Base-by-base conservation (phyloP, 768 basidiomycete genomes). In the Rhodosporidiobolus odoratus region DNA sequence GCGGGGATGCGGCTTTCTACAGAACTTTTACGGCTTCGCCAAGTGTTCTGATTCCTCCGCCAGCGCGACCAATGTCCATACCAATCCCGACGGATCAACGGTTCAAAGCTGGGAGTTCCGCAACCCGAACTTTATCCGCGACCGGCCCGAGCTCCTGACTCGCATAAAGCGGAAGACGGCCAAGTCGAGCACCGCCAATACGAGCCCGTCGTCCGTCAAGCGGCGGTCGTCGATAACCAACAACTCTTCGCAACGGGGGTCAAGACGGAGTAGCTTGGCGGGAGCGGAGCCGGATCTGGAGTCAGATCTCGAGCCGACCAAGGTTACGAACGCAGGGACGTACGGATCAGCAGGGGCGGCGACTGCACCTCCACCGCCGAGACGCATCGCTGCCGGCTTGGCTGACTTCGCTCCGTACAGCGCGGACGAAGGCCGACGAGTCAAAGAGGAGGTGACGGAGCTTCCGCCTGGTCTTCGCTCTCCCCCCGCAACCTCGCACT, bases 141-240 rank as follows among this genome's bases (percentile, higher is more conserved):
- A 84, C 19, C 82, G 83, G 57, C 83, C 84, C 50, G 85, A 84
- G 75, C 78, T 81, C 7, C 83, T 87, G 69, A 85, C 86, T 75
- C 84, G 84, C 70, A 87, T 81, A 80, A 76, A 81, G 72, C 74
- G 74, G 41, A 75, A 75, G 58, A 66, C 69, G 16, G 69, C 69
- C 8, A 71, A 69, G 43, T 37, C 65, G 34, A 40, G 8, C 35
- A 48, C 52, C 34, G 43, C 52, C 4, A 40, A 21, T 25, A 25
- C 32, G 41, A 59, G 34, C 32, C 15, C 66, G 23, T 12, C 54
- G 35, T 6, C 54, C 5, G 54, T 58, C 57, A 58, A 58, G 40
- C 43, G 54, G 2, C 30, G 58, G 6, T 38, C 32, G 34, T 47
- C 59, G 15, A 25, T 58, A 3, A 37, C 54, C 32, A 17, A 45